Conservation (phyloP, 305 asterid genomes). For the Withania somnifera region DNA sequence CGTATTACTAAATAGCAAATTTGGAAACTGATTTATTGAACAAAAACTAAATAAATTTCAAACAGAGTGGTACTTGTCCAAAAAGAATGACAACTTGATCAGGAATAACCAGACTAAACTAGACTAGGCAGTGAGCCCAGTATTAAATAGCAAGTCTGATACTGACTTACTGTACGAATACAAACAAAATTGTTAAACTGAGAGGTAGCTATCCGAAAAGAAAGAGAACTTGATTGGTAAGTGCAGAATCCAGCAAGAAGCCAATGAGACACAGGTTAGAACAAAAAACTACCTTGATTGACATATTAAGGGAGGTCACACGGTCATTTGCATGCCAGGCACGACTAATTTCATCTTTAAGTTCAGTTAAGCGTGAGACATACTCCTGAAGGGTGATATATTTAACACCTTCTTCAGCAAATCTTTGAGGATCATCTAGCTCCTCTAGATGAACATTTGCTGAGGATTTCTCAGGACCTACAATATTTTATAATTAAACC, state of each 20-base stretch:
- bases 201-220: background rate
- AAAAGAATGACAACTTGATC: background rate
- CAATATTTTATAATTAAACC: background rate
- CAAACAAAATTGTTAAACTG: background rate
- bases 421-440: conserved; percentile 38
- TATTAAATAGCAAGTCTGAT: background rate
- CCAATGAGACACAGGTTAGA: background rate
- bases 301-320: conserved; percentile 64
- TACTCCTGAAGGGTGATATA: conserved; percentile 60
- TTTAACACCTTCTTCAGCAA: conserved; percentile 48
- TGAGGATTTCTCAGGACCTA: conserved; percentile 39
- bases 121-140: background rate
- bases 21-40: background rate
- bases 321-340: conserved; percentile 73
- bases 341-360: conserved; percentile 53
- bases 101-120: background rate
- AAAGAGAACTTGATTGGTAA: background rate
- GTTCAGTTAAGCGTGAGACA: conserved; percentile 49
- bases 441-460: conserved; percentile 43
- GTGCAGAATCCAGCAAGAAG: background rate
- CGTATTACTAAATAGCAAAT: background rate
- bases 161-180: background rate
- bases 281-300: conserved; percentile 51
- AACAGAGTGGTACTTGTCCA: background rate
- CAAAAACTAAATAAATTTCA: background rate